Evolutionary conservation across 1,284 basidiomycete species (phyloP), one percentile per base, ranked within the genome.

Genomic region (Cryptococcus amylolentus): DNA sequence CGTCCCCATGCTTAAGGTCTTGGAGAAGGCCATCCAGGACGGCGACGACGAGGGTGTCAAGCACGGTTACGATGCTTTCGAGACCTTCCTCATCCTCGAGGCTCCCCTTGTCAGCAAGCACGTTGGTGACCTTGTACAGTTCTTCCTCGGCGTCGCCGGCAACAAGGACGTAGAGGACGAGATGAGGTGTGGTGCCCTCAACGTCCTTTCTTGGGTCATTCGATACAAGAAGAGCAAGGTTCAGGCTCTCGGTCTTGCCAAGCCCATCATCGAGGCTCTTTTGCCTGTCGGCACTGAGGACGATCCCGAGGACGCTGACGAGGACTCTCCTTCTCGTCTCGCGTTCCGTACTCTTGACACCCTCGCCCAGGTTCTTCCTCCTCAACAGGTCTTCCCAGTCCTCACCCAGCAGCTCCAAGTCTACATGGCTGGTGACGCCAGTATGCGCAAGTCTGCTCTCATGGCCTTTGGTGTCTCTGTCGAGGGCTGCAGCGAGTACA

Each of bases 151-250:
- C 56, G 89, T 87, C 56, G 92, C 92, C 60, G 86, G 83, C 49
- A 95, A 96, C 81, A 83, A 83, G 62, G 80, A 82, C 23, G 86
- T 88, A 69, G 90, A 93, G 49, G 80, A 82, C 59, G 89, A 89
- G 50, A 84, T 97, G 59, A 88, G 96, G 60, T 85, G 93, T 61
- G 89, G 96, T 74, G 88, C 90, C 27, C 84, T 98, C 57, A 98
- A 98, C 73, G 90, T 91, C 20, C 84, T 99, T 37, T 89, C 92
- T 71, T 98, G 95, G 95, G 92, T 88, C 49, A 87, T 96, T 58
- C 88, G 90, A 80, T 95, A 95, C 81, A 98, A 98, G 86, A 97
- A 96, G 80, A 88, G 88, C 60, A 96, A 95, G 79, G 86, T 99
- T 42, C 92, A 97, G 78, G 85, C 84, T 66, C 83, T 94, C 60